Base-by-base conservation (phyloP, 352 stramenopile genomes). In the Pythium volutum region DNA sequence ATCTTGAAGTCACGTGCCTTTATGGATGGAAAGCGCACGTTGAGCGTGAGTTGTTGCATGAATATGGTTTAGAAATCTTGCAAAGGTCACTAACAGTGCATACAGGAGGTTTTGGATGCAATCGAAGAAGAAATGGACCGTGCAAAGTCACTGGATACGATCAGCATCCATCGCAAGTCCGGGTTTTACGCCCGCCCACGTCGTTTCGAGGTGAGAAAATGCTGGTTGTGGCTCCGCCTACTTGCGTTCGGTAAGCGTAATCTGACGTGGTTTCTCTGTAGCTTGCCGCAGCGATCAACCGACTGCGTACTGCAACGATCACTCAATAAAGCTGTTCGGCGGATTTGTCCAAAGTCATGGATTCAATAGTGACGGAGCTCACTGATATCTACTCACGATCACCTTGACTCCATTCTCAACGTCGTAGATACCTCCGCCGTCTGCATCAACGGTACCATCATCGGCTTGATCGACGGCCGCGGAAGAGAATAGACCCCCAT, bases 201-300 rank as follows among this genome's bases (percentile, higher is more conserved):
- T 22, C 81, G 80, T 41, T 91, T 95, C 58, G 89, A 93, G 80
- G 84, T 93, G 45, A 33, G 59, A 45, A 12, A n/a, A n/a, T n/a
- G n/a, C n/a, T 58, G 16, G n/a, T n/a, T 15, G 29, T 38, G 12
- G n/a, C n/a, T n/a, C n/a, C n/a, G 20, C 3, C 4, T 48, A 1
- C 20, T 48, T 25, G 42, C 1, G 31, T 11, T 2, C 14, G n/a
- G 31, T 11, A 8, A 36, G 7, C 31, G 31, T 12, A 36, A 48
- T 18, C 16, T 43, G n/a, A 43, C 18, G 36, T 7, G 16, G n/a
- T 48, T 48, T 27, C 16, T 20, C 4, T 65, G 12, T 55, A 97
- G 83, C 50, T 97, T 56, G 88, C 88, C n/a, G 87, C 87, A 11
- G 87, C 87, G 36, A 82, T 97, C 51, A 96, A 96, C 51, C 82